Evolutionary conservation across 164 flowering plant species (phyloP).

Genomic region (Nymphaea colorata): DNA sequence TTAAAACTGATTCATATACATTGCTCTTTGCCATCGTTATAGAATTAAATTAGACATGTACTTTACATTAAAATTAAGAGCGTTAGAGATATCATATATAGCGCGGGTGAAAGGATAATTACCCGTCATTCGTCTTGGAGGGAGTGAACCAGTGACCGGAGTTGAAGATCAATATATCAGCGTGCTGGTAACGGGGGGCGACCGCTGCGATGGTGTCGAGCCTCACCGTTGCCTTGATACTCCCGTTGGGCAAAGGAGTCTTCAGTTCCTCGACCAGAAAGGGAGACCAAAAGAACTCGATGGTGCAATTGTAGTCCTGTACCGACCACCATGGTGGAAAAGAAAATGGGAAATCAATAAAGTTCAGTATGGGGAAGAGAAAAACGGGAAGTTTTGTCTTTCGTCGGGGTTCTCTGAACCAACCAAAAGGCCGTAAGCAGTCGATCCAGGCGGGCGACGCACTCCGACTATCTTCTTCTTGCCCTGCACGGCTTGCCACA

Average conservation of each 20-base stretch:
- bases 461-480: constrained; percentile 39
- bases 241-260: constrained; percentile 20
- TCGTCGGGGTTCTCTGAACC: no score
- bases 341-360: constrained; percentile 10
- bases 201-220: constrained; percentile 28
- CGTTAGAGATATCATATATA: no score
- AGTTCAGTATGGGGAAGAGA: no score
- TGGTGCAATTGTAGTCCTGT: constrained; percentile 32
- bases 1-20: no score
- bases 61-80: no score
- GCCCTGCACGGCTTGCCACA: constrained; percentile 58
- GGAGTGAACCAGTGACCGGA: constrained; percentile 99
- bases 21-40: no score
- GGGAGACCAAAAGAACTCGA: constrained; percentile 32
- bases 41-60: no score
- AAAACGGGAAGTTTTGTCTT: no score
- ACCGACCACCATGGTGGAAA: neutral
- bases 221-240: constrained; percentile 37
- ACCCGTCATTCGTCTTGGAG: constrained; percentile 15
- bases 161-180: constrained; percentile 66
- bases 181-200: constrained; percentile 20
- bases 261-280: constrained; percentile 48
- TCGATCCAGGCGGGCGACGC: no score
- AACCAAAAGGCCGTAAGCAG: no score
- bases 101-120: no score